Evolutionary conservation across 768 basidiomycete genomes (phyloP).

Genomic region (Termitomyces sp.): DNA sequence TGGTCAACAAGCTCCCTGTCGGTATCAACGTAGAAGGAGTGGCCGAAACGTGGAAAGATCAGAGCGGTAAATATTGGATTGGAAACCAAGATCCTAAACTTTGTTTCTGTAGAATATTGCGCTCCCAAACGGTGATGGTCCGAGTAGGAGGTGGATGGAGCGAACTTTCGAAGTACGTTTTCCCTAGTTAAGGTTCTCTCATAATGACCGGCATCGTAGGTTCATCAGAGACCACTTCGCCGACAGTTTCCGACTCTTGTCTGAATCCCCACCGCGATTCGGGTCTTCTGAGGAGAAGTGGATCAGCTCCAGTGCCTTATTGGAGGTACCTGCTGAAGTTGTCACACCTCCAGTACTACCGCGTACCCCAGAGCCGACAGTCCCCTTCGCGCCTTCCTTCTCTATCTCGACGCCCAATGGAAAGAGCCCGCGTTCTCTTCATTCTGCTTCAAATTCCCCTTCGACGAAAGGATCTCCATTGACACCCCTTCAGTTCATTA

Average conservation of each 20-base stretch:
- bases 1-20: slow-evolving; percentile 84
- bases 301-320: slow-evolving; percentile 74
- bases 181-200: neutral
- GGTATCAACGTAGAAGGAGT: slow-evolving; percentile 80
- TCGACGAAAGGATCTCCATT: slow-evolving; percentile 68
- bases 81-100: slow-evolving; percentile 86
- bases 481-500: slow-evolving; percentile 78
- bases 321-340: slow-evolving; percentile 43
- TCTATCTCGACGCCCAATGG: slow-evolving; percentile 54
- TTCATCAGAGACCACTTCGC: slow-evolving; percentile 87
- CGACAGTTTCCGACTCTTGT: slow-evolving; percentile 69
- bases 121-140: slow-evolving; percentile 94
- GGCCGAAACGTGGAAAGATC: slow-evolving; percentile 83
- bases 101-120: slow-evolving; percentile 87
- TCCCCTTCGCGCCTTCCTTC: slow-evolving; percentile 58
- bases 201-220: slow-evolving; percentile 30
- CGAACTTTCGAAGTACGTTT: slow-evolving; percentile 79
- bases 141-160: slow-evolving; percentile 94
- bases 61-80: slow-evolving; percentile 95
- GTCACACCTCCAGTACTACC: slow-evolving; percentile 25
- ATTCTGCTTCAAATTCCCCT: slow-evolving; percentile 30
- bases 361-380: slow-evolving; percentile 63
- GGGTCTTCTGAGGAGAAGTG: slow-evolving; percentile 65
- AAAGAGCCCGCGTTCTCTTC: slow-evolving; percentile 44
- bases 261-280: slow-evolving; percentile 54